Conservation (phyloP, 2,329 filamentous ascomycete genomes). For the Aspergillus carbonarius region DNA sequence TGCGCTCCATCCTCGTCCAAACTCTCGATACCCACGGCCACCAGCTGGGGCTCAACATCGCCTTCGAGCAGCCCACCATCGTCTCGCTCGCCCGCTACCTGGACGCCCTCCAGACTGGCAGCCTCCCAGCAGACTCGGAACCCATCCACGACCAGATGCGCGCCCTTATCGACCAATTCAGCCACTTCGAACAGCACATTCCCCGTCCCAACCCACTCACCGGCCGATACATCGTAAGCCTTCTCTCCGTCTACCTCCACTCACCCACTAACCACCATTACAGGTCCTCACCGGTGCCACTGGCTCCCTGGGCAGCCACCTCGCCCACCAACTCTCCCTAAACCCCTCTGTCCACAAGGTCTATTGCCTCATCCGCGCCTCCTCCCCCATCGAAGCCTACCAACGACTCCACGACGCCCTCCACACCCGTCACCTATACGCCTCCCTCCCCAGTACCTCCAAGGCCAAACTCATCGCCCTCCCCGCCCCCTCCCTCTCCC, state of each 20-base stretch:
- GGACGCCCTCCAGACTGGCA: constrained; percentile 40
- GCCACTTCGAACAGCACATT: constrained; percentile 29
- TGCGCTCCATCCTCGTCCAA: constrained; percentile 53
- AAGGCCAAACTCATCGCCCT: constrained; percentile 48
- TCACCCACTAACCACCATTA: background rate
- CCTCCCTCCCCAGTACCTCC: constrained; percentile 15
- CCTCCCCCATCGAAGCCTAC: constrained; percentile 41
- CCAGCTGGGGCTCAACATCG: constrained; percentile 55
- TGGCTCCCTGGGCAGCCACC: constrained; percentile 63
- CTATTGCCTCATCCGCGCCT: constrained; percentile 58
- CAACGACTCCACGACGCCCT: constrained; percentile 50
- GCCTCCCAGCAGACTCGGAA: constrained; percentile 23
- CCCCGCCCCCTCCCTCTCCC: constrained; percentile 47
- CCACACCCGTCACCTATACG: constrained; percentile 34
- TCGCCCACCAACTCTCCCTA: constrained; percentile 49
- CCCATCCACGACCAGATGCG: constrained; percentile 47
- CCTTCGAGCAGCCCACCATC: constrained; percentile 59
- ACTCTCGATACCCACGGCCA: constrained; percentile 51
- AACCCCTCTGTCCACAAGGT: constrained; percentile 44
- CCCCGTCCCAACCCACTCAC: constrained; percentile 19
- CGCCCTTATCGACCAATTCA: constrained; percentile 50
- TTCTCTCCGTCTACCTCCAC: too few species aligned
- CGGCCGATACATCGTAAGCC: constrained; percentile 27
- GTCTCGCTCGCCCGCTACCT: constrained; percentile 48
- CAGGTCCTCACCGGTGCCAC: constrained; percentile 63